Conservation (phyloP, 2,329 filamentous ascomycete genomes). For the Ophidiomyces ophidiicola region DNA sequence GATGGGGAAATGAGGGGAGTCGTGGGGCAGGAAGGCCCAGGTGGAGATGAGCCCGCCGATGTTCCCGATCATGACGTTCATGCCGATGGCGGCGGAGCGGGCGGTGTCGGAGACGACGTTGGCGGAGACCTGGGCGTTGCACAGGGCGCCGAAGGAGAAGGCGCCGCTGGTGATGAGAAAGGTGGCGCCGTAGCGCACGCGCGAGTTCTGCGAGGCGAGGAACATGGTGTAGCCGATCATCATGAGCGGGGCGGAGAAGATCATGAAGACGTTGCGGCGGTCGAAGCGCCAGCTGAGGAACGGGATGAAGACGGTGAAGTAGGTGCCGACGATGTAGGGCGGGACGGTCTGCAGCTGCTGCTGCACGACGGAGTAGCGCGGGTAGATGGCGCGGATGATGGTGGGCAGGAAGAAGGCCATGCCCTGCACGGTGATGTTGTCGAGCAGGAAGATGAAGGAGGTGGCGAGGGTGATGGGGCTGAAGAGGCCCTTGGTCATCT, state of each 20-base stretch:
- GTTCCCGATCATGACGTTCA: conserved; percentile 12
- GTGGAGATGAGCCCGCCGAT: conserved; percentile 14
- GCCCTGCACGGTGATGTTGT: conserved; percentile 60
- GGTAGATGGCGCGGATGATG: conserved; percentile 13
- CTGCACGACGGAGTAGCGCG: conserved; percentile 26
- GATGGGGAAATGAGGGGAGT: conserved; percentile 55
- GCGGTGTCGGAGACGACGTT: conserved; percentile 14
- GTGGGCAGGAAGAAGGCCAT: conserved; percentile 33
- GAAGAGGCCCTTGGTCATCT: conserved; percentile 12
- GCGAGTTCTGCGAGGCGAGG: conserved; percentile 6
- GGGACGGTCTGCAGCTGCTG: conserved; percentile 14
- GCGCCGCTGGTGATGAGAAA: conserved; percentile 14
- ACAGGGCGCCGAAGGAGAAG: conserved; percentile 10
- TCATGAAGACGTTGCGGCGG: conserved; percentile 8
- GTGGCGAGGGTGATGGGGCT: conserved; percentile 10
- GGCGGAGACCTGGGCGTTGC: conserved; percentile 11
- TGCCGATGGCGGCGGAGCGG: conserved; percentile 13
- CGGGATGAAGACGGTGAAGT: conserved; percentile 12
- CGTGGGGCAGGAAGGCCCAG: conserved; percentile 23
- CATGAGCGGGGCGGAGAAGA: conserved; percentile 5
- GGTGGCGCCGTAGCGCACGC: conserved; percentile 12
- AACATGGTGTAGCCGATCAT: conserved; percentile 14
- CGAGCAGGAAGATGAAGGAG: conserved; percentile 38
- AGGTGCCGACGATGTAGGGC: conserved; percentile 12
- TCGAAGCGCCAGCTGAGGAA: conserved; percentile 13